Evolutionary conservation across 768 basidiomycete species (phyloP), one percentile per base, ranked within the genome.

Genomic region (Phaeolepiota aurea): DNA sequence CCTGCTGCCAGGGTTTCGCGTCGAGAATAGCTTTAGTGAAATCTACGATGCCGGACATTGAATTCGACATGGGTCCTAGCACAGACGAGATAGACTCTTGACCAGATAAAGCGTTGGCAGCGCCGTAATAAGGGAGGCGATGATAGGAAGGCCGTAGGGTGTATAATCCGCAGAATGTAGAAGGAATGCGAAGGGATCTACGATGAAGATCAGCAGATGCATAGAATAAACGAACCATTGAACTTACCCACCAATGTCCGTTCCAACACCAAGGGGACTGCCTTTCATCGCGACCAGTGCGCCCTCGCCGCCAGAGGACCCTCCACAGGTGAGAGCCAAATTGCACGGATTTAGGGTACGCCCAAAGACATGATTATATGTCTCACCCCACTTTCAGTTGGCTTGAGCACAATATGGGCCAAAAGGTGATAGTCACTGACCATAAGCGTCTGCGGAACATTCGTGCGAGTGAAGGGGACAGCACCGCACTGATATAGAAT

Each of bases 251-350:
- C 72, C 74, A 31, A 81, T 72, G 53, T 81, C 80, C 1, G 80
- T 77, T 3, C 79, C 80, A 3, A 82, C 65, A 3, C 79, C 79
- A 1, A 84, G 50, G 3, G 72, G 71, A 34, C 72, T 72, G 10
- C 81, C 79, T 45, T 68, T 72, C 61, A 80, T 61, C 0, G 72
- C 80, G 2, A 82, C 44, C 0, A 83, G 61, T 0, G 81, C 79
- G 5, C 75, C 76, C 59, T 84, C 82, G 1, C 82, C 82, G 1
- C 82, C 82, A 1, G 74, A 76, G 0, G 77, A 80, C 2, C 82
- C 82, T 1, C 82, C 82, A 2, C 68, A 61, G 1, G 76, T 79
- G 23, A 80, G 60, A 0, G 59, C 57, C 2, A 70, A 63, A 48
- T 80, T 81, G 48, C 69, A 71, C 0, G 81, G 81, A 48, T 83